Conservation (phyloP, 2,329 filamentous ascomycete genomes). For the Didymella lethalis region DNA sequence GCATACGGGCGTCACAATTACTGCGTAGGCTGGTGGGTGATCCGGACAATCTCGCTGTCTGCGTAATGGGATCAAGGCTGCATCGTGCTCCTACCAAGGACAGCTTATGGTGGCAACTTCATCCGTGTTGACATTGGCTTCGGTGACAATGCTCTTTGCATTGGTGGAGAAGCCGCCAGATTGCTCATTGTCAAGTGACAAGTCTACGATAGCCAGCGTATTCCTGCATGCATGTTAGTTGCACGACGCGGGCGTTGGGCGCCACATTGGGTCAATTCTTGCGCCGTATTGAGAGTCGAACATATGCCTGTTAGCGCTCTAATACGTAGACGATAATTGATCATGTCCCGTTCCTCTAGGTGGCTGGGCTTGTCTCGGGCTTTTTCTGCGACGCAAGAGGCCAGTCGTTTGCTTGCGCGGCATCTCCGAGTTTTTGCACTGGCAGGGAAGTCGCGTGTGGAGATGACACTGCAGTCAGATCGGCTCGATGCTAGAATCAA, state of each 20-base stretch:
- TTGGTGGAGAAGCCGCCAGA: background rate
- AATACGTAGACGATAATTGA: too few species aligned
- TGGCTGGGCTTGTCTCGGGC: too few species aligned
- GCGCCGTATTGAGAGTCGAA: too few species aligned
- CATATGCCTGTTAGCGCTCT: too few species aligned
- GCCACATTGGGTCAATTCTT: background rate
- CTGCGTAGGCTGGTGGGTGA: background rate
- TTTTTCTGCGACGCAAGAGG: too few species aligned
- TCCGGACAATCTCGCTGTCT: background rate
- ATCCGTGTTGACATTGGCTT: background rate
- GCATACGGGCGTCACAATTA: background rate
- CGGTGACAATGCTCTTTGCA: background rate
- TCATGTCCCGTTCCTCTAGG: too few species aligned
- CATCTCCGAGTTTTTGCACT: conserved; percentile 17
- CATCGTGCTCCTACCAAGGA: background rate
- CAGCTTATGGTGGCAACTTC: background rate
- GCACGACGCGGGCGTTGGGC: background rate
- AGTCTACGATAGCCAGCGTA: background rate
- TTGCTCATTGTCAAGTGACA: background rate
- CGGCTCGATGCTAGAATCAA: conserved; percentile 16
- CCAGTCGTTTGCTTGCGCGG: conserved; percentile 7
- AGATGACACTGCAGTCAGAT: conserved; percentile 18
- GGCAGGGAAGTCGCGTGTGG: conserved; percentile 13
- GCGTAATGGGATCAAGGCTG: background rate
- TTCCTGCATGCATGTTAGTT: conserved; percentile 12